Conservation (phyloP, 2,329 filamentous ascomycete genomes). For the Fusarium coicis region DNA sequence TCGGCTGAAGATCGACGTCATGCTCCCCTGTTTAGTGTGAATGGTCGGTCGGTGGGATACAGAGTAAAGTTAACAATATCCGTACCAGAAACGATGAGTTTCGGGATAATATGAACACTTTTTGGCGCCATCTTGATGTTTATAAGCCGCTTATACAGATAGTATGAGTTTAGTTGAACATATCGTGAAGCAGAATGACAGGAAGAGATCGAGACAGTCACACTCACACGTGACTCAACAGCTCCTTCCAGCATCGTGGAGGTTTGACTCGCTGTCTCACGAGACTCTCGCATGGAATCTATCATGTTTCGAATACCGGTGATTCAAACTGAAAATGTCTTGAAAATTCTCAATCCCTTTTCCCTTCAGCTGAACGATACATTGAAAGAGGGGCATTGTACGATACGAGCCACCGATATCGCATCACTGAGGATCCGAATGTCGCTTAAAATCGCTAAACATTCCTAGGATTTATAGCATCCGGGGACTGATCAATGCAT, state of each 20-base stretch:
- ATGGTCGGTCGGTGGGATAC: no score
- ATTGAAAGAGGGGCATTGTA: neutral
- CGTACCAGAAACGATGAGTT: neutral
- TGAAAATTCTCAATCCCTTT: neutral
- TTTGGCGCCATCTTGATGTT: neutral
- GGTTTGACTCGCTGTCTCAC: neutral
- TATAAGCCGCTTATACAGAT: neutral
- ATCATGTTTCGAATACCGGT: neutral
- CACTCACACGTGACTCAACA: neutral
- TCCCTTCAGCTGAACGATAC: neutral
- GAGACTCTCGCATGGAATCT: neutral
- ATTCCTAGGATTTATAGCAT: neutral
- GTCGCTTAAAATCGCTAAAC: conserved; percentile 20
- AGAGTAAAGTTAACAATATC: neutral
- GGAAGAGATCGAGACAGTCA: neutral
- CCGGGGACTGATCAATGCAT: neutral
- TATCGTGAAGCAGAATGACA: neutral
- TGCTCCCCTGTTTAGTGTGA: conserved; percentile 18
- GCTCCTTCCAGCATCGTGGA: neutral
- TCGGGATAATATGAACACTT: neutral
- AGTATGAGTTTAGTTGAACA: neutral
- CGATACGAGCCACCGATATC: conserved; percentile 1
- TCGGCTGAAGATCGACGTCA: conserved; percentile 22
- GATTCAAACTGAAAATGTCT: neutral
- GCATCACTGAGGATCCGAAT: conserved; percentile 20